Evolutionary conservation across 2,329 filamentous ascomycete genomes (phyloP), one percentile per base, ranked within the genome.

Genomic region (Aphanoascus verrucosus): DNA sequence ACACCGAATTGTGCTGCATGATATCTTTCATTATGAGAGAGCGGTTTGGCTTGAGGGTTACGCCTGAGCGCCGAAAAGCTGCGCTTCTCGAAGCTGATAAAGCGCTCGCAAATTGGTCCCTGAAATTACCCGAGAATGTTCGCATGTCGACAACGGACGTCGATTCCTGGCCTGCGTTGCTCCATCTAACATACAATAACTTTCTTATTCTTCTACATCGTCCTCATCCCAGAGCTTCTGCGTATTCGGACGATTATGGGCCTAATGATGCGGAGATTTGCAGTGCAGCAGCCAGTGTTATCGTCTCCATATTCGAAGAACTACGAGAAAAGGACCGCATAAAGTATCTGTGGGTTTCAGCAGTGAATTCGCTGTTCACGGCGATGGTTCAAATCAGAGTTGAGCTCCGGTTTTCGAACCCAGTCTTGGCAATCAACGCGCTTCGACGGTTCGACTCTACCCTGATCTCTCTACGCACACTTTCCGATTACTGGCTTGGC

Each of bases 1-100:
- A 76, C 47, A 72, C 74, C 2, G 71, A 71, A 37, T 67, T 79
- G 0, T 78, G 76, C 55, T 69, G 74, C 17, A 74, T 78, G 60
- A 73, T 78, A 41, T 75, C 69, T 4, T 71, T 69, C 54, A 67
- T 72, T 20, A 64, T 72, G 50, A 66, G 69, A 15, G 69, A 71
- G 55, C 63, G 69, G 28, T 72, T 72, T 53, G 70, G 70, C 6
- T 58, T 72, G 17, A 64, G 66, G 31, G 67, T 70, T 43, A 69
- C 62, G 31, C 69, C 61, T 57, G 68, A 65, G 59, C 65, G 68
- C 41, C 67, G 69, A 43, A 72, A 71, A 58, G 69, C 67, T 8
- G 68, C 67, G 35, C 64, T 72, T 19, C 64, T 65, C 46, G 67
- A 71, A 56, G 70, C 69, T 6, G 70, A 72, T 52, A 68, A 68